phyloP scores from a whole-genome alignment of 228 moss, liverwort and hornwort species.

The Sphagnum fallax region DNA sequence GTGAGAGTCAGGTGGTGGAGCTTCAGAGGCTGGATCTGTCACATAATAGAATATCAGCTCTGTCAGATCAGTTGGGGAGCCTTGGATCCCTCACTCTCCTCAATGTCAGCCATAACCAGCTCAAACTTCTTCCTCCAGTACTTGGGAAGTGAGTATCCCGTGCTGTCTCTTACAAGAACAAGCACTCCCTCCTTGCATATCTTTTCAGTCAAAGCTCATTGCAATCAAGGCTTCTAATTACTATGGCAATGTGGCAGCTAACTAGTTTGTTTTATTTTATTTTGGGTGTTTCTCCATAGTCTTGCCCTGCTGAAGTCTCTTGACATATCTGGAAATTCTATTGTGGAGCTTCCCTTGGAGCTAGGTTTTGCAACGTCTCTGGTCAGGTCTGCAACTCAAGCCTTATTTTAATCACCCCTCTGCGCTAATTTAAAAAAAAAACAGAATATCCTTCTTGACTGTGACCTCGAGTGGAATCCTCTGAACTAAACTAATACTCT shows the following conservation, averaged over 20 bases:
- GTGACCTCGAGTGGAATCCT: too few relatives aligned
- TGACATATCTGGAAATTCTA: conserved; percentile 75
- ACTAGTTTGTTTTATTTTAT: not conserved
- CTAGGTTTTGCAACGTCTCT: conserved; percentile 51
- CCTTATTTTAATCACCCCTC: not conserved
- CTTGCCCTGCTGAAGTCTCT: conserved; percentile 64
- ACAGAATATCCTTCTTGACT: too few relatives aligned
- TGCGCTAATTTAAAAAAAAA: too few relatives aligned
- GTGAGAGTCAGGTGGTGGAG: conserved; percentile 59
- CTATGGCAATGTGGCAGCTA: too few relatives aligned
- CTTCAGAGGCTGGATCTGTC: conserved; percentile 81
- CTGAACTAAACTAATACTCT: too few relatives aligned
- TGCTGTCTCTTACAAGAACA: too few relatives aligned
- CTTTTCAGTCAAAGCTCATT: too few relatives aligned
- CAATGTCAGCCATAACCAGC: conserved; percentile 82
- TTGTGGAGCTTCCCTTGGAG: conserved; percentile 70
- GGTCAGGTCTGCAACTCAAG: conserved; percentile 39
- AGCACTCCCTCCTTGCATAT: too few relatives aligned
- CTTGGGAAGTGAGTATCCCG: conserved; percentile 60
- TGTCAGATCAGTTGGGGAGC: conserved; percentile 72
- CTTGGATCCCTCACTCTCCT: conserved; percentile 72
- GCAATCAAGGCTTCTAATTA: too few relatives aligned
- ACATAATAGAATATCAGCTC: conserved; percentile 68
- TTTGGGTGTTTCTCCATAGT: conserved; percentile 22
- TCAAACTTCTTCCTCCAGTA: conserved; percentile 64